Percentiles rank a stretch among this genome's conserved stretches.
Evolutionary conservation across 2,329 filamentous ascomycete genomes (phyloP).

Genomic region (Triangularia verruculosa): DNA sequence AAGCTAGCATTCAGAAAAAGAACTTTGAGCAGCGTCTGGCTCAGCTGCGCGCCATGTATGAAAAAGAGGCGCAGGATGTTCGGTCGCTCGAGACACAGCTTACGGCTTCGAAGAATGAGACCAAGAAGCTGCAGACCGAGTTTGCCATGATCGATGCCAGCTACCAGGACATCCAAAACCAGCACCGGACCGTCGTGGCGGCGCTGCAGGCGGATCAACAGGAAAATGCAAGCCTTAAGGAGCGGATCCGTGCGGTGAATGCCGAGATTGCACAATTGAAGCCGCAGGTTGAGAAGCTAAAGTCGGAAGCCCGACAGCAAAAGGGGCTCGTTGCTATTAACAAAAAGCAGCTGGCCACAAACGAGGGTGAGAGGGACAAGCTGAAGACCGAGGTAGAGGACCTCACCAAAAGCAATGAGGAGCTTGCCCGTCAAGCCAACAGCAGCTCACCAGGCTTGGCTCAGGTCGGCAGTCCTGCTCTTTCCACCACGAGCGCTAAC

Average conservation of each 20-base stretch:
- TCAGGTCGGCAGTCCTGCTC: conserved; percentile 66
- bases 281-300: conserved; percentile 89
- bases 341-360: conserved; percentile 92
- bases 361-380: conserved; percentile 84
- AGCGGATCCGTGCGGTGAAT: conserved; percentile 81
- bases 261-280: conserved; percentile 79
- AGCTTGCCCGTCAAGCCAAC: conserved; percentile 51
- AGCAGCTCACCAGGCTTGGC: conserved; percentile 46
- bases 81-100: conserved; percentile 83
- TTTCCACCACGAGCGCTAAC: conserved; percentile 69
- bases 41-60: conserved; percentile 83
- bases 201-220: conserved; percentile 82
- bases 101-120: conserved; percentile 71
- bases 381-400: conserved; percentile 75
- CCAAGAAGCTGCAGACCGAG: conserved; percentile 78
- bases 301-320: conserved; percentile 87
- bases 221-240: conserved; percentile 82
- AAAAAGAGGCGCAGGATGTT: conserved; percentile 87
- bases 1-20: conserved; percentile 81
- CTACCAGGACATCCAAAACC: conserved; percentile 75
- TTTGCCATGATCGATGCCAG: conserved; percentile 78
- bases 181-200: conserved; percentile 72
- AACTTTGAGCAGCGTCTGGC: conserved; percentile 87
- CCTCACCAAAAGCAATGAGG: conserved; percentile 61
- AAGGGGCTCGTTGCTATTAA: conserved; percentile 97